Evolutionary conservation across 441 rosid species (phyloP).

Genomic region (Pelargonium myrrhifolium): DNA sequence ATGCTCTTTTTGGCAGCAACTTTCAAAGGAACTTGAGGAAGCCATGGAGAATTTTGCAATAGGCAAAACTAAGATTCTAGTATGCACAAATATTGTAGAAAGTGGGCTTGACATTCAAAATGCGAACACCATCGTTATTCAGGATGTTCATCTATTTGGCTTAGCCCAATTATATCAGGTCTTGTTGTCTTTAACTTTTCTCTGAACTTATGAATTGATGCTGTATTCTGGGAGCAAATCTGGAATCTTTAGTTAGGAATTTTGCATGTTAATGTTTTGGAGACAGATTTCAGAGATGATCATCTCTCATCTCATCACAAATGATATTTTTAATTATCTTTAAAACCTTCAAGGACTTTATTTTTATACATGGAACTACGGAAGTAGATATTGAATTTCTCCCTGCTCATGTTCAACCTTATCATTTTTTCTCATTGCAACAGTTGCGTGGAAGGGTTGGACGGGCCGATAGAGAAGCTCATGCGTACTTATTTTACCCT

Average conservation of each 20-base stretch:
- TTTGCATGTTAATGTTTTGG: not conserved
- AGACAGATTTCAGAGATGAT: not conserved
- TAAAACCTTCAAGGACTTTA: not conserved
- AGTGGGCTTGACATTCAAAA: slow-evolving; percentile 98
- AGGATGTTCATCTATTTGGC: slow-evolving; percentile 96
- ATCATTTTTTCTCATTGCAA: slow-evolving; percentile 17
- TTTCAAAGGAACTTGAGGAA: slow-evolving; percentile 81
- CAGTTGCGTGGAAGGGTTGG: slow-evolving; percentile 99
- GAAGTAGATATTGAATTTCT: slow-evolving; percentile 10
- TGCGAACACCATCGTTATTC: slow-evolving; percentile 90
- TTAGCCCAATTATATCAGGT: slow-evolving; percentile 97
- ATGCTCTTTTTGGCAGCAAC: slow-evolving; percentile 55
- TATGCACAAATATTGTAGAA: slow-evolving; percentile 93
- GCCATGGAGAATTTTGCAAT: slow-evolving; percentile 86
- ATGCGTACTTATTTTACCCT: slow-evolving; percentile 88
- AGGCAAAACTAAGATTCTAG: slow-evolving; percentile 76
- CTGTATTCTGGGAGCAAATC: not conserved
- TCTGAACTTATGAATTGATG: not conserved
- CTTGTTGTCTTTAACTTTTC: slow-evolving; percentile 18
- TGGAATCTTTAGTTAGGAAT: not conserved
- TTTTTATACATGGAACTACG: not conserved
- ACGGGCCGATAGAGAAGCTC: slow-evolving; percentile 95
- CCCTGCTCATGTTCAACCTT: not conserved
- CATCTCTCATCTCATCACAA: not conserved
- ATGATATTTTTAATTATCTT: not conserved